These are phyloP conservation scores for Allium fistulosum DNA, from an alignment of 106 monocot species.

Conservation along the genomic window DNA sequence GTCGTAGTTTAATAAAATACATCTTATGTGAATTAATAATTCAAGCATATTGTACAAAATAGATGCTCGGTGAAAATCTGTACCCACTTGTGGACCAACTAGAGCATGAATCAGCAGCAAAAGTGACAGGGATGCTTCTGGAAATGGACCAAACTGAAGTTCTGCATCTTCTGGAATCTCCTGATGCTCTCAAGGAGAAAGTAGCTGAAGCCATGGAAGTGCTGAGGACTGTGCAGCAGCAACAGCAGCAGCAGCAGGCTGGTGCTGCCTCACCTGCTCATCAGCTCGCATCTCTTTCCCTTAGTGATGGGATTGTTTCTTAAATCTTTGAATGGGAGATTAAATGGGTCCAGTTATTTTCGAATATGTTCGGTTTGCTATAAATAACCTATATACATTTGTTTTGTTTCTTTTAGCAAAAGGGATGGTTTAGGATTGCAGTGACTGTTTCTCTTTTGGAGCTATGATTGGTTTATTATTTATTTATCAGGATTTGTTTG, in stretches of 20 bases:
- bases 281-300: slow-evolving; percentile 48
- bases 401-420: no score
- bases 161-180: slow-evolving; percentile 22
- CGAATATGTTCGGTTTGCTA: no score
- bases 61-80: slow-evolving; percentile 17
- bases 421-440: no score
- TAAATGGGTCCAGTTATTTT: neutral
- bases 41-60: no score
- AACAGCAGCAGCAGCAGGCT: neutral
- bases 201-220: slow-evolving; percentile 20
- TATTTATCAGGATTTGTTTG: no score
- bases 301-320: slow-evolving; percentile 35
- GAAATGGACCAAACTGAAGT: slow-evolving; percentile 18
- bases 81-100: slow-evolving; percentile 23
- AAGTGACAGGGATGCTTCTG: slow-evolving; percentile 24
- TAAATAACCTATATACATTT: no score
- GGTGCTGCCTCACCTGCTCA: slow-evolving; percentile 8
- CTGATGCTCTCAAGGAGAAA: slow-evolving; percentile 6
- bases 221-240: slow-evolving; percentile 5
- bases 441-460: no score
- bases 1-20: no score
- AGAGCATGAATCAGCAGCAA: slow-evolving; percentile 17
- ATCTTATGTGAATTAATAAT: no score
- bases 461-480: no score
- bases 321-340: neutral